Evolutionary conservation across 257 asterid species (phyloP).

Genomic region (Primulina tabacum): DNA sequence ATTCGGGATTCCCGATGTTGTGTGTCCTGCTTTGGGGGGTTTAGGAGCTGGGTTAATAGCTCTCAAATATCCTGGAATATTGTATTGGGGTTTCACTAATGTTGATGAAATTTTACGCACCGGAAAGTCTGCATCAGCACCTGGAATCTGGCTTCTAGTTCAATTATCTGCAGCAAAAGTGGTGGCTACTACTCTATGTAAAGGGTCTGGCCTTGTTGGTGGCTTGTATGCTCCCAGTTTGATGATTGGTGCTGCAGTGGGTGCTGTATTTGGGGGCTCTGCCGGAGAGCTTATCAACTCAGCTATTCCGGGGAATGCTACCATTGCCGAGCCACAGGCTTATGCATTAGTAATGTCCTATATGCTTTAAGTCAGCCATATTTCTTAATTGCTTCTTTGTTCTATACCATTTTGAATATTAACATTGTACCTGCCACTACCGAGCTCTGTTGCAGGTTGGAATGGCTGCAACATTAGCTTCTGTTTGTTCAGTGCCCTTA

Average conservation of each 20-base stretch:
- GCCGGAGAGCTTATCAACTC: conserved; percentile 88
- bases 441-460: conserved; percentile 70
- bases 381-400: conserved; percentile 11
- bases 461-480: conserved; percentile 99
- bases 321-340: conserved; percentile 97
- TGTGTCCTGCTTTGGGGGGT: conserved; percentile 96
- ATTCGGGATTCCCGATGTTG: conserved; percentile 79
- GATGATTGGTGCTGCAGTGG: conserved; percentile 99
- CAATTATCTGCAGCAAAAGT: conserved; percentile 91
- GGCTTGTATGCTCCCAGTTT: conserved; percentile 97
- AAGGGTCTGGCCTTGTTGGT: conserved; percentile 96
- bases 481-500: conserved; percentile 93
- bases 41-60: conserved; percentile 98
- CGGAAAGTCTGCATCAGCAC: conserved; percentile 98
- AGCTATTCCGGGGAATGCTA: conserved; percentile 95
- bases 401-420: conserved; percentile 13
- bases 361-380: conserved; percentile 14
- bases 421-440: conserved; percentile 17
- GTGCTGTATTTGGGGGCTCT: conserved; percentile 95
- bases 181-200: conserved; percentile 88
- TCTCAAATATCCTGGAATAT: conserved; percentile 87
- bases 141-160: conserved; percentile 93
- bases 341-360: conserved; percentile 72
- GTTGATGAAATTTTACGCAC: conserved; percentile 96
- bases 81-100: conserved; percentile 97